Evolutionary conservation across 257 asterid genomes (phyloP), one percentile per base, ranked within the genome.

Genomic region (Ligustrum vulgare): DNA sequence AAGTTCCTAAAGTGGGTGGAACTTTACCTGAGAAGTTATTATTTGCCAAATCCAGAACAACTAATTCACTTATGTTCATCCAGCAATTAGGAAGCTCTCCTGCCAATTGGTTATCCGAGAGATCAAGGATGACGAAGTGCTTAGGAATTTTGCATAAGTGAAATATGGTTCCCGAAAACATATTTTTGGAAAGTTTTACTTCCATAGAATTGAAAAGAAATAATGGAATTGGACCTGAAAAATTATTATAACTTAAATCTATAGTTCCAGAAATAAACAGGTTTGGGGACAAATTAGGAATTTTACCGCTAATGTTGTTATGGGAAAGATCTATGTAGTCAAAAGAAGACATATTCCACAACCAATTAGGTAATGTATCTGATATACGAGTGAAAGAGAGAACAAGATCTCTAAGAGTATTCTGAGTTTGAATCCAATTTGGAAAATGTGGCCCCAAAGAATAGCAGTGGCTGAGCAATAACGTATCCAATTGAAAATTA

Each of bases 341-440:
- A 0, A 74, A 5, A 7, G 74, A 28, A 18, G 82, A 63, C 3
- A 80, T 18, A 47, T 32, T 41, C 74, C 81, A 74, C 6, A 83
- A 75, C 87, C 84, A 81, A 25, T 60, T 4, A 56, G 86, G 89
- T 9, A 79, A 6, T 41, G 23, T 18, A 66, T 75, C 88, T 69
- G 80, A 72, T 28, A 83, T 66, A 18, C 72, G 45, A 10, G 43
- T 39, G n/a, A 15, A 6, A 16, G 90, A 81, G 28, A 86, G 67
- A 36, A 81, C 86, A 22, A 86, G 77, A 3, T 6, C 0, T 1
- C 31, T 11, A 2, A 78, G 22, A 28, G 32, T n/a, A 2, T 20
- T 69, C 33, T 79, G 86, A 54, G 71, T 81, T 69, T 20, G n/a
- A n/a, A n/a, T n/a, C n/a, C n/a, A n/a, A n/a, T n/a, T n/a, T n/a